Evolutionary conservation across 176 grass and related monocot species (phyloP), one percentile per base, ranked within the genome.

Genomic region (Eragrostis nindensis): DNA sequence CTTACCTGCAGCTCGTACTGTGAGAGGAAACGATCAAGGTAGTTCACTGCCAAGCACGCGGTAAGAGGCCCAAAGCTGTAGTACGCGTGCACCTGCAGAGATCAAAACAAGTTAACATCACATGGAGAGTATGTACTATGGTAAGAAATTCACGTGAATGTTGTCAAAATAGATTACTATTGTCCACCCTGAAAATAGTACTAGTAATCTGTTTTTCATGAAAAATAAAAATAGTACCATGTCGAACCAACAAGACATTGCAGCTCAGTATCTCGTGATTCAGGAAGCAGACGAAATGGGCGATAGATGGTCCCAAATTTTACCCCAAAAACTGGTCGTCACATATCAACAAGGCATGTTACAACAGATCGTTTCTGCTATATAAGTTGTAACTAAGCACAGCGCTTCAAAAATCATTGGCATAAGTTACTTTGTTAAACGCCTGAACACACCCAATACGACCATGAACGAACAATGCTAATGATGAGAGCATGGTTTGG

Each of bases 1-100:
- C 85, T 92, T 88, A 97, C 94, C 24, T 87, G 89, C 27, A 94
- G 85, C 73, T 97, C 85, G 73, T 92, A 92, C 0, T n/a, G 76
- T 19, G 91, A 94, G 63, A 97, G 94, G 90, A 97, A 97, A 61
- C 94, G 84, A 80, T 97, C 94, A 30, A 97, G 75, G 70, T 92
- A 97, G 72, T 90, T 97, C 32, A 92, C 85, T 54, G 91, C 81
- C 62, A 97, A 50, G 36, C 77, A 93, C 36, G 87, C 89, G 29
- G 87, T 92, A 7, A 97, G 44, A 76, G 94, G 85, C 56, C 87
- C 85, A 82, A 97, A 94, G 71, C 27, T 86, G 81, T 90, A 97
- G 73, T 92, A 71, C 16, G 78, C 44, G 85, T 94, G 82, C 60
- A 90, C 94, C 94, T 97, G 85, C 88, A 70, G 3, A 81, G 47